Conservation (phyloP, 1,284 basidiomycete genomes). For the Cryptococcus sp. region DNA sequence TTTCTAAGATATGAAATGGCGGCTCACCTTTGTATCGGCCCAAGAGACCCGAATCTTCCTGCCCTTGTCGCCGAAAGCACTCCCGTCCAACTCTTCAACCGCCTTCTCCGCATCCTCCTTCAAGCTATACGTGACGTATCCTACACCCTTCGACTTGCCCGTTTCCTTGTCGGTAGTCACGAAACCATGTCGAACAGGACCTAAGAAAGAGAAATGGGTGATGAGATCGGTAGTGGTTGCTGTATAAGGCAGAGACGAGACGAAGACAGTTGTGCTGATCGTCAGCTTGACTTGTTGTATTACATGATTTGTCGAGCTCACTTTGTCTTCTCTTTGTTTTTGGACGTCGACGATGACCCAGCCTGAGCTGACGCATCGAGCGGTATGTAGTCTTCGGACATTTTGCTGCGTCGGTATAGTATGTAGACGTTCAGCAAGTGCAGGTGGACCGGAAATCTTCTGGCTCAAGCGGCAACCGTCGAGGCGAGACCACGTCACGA, state of each 20-base stretch:
- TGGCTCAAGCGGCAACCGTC: too few species aligned
- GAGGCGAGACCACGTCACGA: too few species aligned
- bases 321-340: conserved; percentile 2
- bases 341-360: conserved; percentile 1
- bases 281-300: conserved; percentile 17
- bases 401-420: neutral
- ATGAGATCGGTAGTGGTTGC: conserved; percentile 85
- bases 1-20: too few species aligned
- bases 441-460: too few species aligned
- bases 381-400: conserved; percentile 26
- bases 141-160: conserved; percentile 90
- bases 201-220: conserved; percentile 91
- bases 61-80: conserved; percentile 55
- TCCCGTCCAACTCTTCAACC: conserved; percentile 53
- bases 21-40: conserved; percentile 75
- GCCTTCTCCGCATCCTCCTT: conserved; percentile 80
- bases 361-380: neutral
- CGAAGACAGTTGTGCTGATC: conserved; percentile 43
- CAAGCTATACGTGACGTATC: conserved; percentile 89
- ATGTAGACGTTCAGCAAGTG: too few species aligned
- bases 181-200: conserved; percentile 89
- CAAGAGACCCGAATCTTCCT: conserved; percentile 68
- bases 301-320: conserved; percentile 12
- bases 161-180: conserved; percentile 68
- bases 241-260: conserved; percentile 65